Evolutionary conservation across 768 basidiomycete species (phyloP).

Genomic region (Kwoniella europaea): DNA sequence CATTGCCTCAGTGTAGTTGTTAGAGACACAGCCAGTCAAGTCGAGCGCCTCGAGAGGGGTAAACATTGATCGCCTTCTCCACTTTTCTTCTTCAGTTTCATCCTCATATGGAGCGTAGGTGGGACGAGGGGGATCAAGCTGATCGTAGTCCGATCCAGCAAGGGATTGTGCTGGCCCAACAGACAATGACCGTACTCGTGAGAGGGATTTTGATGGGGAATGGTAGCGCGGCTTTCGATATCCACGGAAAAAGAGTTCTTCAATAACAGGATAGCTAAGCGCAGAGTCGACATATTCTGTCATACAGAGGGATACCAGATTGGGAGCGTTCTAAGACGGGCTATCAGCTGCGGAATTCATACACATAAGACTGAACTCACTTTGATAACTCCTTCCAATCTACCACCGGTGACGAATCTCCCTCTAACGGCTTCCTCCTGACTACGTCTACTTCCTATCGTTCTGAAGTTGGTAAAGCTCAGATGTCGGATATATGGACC

Average conservation of each 20-base stretch:
- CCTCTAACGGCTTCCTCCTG: slow-evolving; percentile 86
- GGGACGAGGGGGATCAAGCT: slow-evolving; percentile 49
- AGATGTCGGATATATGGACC: slow-evolving; percentile 77
- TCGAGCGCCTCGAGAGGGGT: slow-evolving; percentile 85
- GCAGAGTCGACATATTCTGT: slow-evolving; percentile 97
- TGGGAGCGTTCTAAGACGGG: slow-evolving; percentile 76
- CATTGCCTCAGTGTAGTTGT: slow-evolving; percentile 83
- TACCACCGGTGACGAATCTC: slow-evolving; percentile 89
- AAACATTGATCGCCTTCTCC: slow-evolving; percentile 57
- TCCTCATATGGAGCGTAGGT: slow-evolving; percentile 64
- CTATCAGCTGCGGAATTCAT: slow-evolving; percentile 18
- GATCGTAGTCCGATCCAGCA: slow-evolving; percentile 24
- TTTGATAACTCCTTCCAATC: slow-evolving; percentile 63
- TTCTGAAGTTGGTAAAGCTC: slow-evolving; percentile 95
- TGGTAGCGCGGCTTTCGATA: slow-evolving; percentile 44
- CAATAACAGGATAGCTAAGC: slow-evolving; percentile 79
- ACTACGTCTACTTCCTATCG: slow-evolving; percentile 91
- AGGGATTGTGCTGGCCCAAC: slow-evolving; percentile 26
- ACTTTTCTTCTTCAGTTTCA: slow-evolving; percentile 77
- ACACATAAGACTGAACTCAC: slow-evolving; percentile 26
- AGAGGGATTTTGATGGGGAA: slow-evolving; percentile 38
- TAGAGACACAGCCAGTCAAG: slow-evolving; percentile 91
- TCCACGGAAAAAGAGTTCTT: slow-evolving; percentile 88
- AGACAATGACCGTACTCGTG: slow-evolving; percentile 36
- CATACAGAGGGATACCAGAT: slow-evolving; percentile 84